Percentiles rank a stretch among this genome's conserved stretches.
phyloP scores from a whole-genome alignment of 2,329 filamentous ascomycete genomes.

The Botrytis byssoidea region DNA sequence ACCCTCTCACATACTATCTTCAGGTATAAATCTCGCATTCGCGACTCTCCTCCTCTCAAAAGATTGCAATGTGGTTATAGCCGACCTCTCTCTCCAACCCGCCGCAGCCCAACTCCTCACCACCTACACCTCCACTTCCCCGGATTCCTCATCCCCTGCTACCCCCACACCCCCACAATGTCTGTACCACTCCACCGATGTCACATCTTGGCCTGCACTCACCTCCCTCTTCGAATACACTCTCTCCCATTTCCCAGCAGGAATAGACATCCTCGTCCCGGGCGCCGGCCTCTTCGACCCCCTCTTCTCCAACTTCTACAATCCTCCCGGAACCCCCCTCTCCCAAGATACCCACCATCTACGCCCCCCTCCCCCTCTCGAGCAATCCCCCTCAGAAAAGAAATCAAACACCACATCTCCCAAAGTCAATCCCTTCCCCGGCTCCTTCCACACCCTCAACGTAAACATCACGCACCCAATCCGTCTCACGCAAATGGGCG shows the following conservation, averaged over 20 bases:
- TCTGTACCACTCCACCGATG: slow-evolving; percentile 41
- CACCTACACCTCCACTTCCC: background rate
- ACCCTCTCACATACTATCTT: background rate
- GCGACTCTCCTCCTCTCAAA: slow-evolving; percentile 43
- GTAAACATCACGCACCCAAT: slow-evolving; percentile 53
- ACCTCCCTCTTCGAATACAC: slow-evolving; percentile 40
- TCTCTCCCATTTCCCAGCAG: slow-evolving; percentile 38
- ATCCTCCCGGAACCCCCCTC: slow-evolving; percentile 40
- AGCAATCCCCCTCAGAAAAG: slow-evolving; percentile 32
- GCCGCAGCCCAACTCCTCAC: slow-evolving; percentile 39
- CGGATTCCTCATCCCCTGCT: background rate
- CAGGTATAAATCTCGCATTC: slow-evolving; percentile 45
- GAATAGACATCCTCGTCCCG: slow-evolving; percentile 43
- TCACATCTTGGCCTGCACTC: slow-evolving; percentile 45
- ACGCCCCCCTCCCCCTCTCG: slow-evolving; percentile 9
- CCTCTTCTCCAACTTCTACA: slow-evolving; percentile 45
- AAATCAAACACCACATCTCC: background rate
- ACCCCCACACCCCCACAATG: background rate
- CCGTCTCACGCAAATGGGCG: slow-evolving; percentile 49
- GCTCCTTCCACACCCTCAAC: slow-evolving; percentile 45
- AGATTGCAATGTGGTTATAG: slow-evolving; percentile 47
- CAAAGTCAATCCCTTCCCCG: background rate
- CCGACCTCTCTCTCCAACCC: slow-evolving; percentile 42
- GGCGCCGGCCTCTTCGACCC: slow-evolving; percentile 51
- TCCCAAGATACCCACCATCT: slow-evolving; percentile 39